Evolutionary conservation across 1,284 basidiomycete genomes (phyloP).

Genomic region (Xerocomus amazonicus): DNA sequence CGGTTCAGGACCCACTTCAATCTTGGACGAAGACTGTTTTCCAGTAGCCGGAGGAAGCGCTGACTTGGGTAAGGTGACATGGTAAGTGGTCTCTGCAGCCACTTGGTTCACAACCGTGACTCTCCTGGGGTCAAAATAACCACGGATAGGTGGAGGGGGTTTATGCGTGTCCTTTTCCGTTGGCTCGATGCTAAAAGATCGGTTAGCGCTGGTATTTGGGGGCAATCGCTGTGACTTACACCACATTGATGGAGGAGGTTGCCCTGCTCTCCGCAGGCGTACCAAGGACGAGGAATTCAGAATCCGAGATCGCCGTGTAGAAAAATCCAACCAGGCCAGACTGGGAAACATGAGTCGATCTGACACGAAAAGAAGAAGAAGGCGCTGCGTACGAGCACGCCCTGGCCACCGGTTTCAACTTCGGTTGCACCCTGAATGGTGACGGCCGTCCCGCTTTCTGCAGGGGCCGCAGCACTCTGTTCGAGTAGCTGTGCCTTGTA

Average conservation of each 20-base stretch:
- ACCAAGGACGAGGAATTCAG: conserved; percentile 31
- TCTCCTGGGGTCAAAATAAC: conserved; percentile 33
- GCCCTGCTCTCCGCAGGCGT: conserved; percentile 20
- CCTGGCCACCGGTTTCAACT: conserved; percentile 25
- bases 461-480: conserved; percentile 23
- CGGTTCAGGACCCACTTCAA: conserved; percentile 21
- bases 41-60: conserved; percentile 19
- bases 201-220: not conserved
- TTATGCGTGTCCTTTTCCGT: conserved; percentile 25
- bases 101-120: conserved; percentile 29
- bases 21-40: conserved; percentile 11
- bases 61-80: conserved; percentile 22
- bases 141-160: conserved; percentile 12
- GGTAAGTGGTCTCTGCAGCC: conserved; percentile 20
- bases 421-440: conserved; percentile 26
- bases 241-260: conserved; percentile 27
- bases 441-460: conserved; percentile 19
- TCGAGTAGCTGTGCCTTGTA: conserved; percentile 28
- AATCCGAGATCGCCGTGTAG: conserved; percentile 30
- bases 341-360: conserved; percentile 3
- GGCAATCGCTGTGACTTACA: conserved; percentile 10
- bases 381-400: conserved; percentile 21
- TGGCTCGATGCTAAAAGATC: conserved; percentile 24
- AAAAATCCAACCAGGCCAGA: conserved; percentile 31
- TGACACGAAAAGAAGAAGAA: not conserved